These are phyloP conservation scores for Aspergillus luchuensis DNA, from an alignment of 2,329 filamentous ascomycete species.

Conservation along the genomic window DNA sequence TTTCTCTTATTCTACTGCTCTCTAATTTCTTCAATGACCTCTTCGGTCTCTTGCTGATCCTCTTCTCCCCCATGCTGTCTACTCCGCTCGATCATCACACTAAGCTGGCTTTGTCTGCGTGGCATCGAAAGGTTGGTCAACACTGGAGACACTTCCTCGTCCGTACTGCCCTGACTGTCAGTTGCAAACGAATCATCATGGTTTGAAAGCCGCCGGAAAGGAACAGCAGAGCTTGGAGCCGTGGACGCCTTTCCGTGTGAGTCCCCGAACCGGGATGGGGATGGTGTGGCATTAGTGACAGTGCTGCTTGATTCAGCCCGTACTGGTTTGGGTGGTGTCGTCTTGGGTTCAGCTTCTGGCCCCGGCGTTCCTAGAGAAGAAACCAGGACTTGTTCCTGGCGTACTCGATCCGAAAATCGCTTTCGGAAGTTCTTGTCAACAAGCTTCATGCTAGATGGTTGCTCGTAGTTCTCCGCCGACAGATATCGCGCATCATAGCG, in stretches of 20 bases:
- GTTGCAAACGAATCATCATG: neutral
- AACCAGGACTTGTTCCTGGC: slow-evolving; percentile 19
- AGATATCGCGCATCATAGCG: slow-evolving; percentile 20
- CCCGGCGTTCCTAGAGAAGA: slow-evolving; percentile 10
- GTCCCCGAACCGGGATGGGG: slow-evolving; percentile 7
- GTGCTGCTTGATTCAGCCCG: neutral
- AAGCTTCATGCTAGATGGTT: slow-evolving; percentile 26
- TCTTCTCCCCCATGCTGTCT: slow-evolving; percentile 3
- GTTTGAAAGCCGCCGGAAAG: neutral
- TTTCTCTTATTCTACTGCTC: neutral
- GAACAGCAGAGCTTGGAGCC: slow-evolving; percentile 8
- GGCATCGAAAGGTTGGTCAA: slow-evolving; percentile 17
- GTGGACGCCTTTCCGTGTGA: slow-evolving; percentile 13
- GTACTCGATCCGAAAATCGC: slow-evolving; percentile 38
- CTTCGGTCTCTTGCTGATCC: neutral
- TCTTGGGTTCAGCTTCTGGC: neutral
- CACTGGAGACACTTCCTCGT: slow-evolving; percentile 3
- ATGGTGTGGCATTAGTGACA: slow-evolving; percentile 7
- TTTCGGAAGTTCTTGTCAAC: slow-evolving; percentile 42
- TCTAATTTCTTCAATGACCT: neutral
- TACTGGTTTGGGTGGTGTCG: neutral
- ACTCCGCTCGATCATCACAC: slow-evolving; percentile 23
- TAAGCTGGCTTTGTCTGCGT: slow-evolving; percentile 21
- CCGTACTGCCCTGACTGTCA: neutral
- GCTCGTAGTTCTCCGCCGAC: slow-evolving; percentile 22